Evolutionary conservation across 805 yeast species (phyloP).

Genomic region (Priceomyces castillae): DNA sequence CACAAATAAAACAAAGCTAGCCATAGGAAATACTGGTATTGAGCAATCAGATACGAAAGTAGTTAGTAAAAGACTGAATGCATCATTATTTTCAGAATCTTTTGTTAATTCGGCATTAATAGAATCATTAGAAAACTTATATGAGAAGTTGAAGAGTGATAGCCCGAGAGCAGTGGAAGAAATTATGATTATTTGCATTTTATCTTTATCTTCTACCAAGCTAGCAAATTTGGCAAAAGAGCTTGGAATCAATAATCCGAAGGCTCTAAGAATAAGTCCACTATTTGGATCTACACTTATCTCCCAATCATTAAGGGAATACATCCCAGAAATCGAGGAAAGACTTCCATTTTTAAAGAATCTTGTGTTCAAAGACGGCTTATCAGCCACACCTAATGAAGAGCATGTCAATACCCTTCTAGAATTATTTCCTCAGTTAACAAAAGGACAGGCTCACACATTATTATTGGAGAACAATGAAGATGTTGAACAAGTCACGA

Average conservation of each 20-base stretch:
- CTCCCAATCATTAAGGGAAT: constrained; percentile 43
- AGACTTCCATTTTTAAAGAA: constrained; percentile 46
- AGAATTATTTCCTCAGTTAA: constrained; percentile 70
- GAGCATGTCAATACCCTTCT: constrained; percentile 38
- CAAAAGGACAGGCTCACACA: constrained; percentile 43
- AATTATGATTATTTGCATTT: constrained; percentile 50
- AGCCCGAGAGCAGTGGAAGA: constrained; percentile 46
- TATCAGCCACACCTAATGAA: constrained; percentile 14
- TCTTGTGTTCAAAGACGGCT: constrained; percentile 10
- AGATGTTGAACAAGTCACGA: constrained; percentile 57
- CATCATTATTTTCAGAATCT: constrained; percentile 45
- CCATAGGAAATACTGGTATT: constrained; percentile 4
- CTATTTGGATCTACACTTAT: constrained; percentile 53
- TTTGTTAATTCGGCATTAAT: constrained; percentile 60
- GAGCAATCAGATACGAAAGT: constrained; percentile 11
- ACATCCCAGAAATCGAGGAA: constrained; percentile 52
- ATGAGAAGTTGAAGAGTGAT: constrained; percentile 54
- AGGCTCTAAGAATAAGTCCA: constrained; percentile 48
- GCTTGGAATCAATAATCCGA: constrained; percentile 43
- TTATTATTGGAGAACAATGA: constrained; percentile 48
- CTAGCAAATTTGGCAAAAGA: constrained; percentile 43
- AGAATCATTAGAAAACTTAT: constrained; percentile 54
- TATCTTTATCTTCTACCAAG: constrained; percentile 45
- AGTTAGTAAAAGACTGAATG: constrained; percentile 19
- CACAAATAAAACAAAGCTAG: constrained; percentile 15